These are phyloP conservation scores for Cytospora piceicola DNA, from an alignment of 2,329 filamentous ascomycete genomes.

Conservation along the genomic window DNA sequence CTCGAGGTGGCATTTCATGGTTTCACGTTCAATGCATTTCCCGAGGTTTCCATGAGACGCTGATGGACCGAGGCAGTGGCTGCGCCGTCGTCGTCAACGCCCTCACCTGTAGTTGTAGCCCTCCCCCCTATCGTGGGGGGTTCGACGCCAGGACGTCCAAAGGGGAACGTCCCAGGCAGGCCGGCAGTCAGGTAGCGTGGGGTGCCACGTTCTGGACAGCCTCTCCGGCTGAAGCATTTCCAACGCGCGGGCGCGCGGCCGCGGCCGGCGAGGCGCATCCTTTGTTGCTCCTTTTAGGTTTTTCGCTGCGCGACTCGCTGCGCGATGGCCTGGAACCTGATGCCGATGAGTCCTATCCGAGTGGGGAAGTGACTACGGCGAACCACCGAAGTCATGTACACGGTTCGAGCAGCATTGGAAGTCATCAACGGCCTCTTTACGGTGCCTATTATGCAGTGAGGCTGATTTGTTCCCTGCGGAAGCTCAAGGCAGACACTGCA, in stretches of 20 bases:
- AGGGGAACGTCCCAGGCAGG: not conserved
- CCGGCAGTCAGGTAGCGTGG: not conserved
- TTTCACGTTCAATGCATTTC: no score
- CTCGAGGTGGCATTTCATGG: no score
- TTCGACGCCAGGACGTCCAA: not conserved
- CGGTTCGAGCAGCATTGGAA: not conserved
- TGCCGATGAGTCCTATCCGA: not conserved
- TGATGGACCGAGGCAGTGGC: no score
- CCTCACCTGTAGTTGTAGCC: not conserved
- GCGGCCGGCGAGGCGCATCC: not conserved
- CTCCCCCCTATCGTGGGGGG: no score
- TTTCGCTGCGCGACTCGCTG: not conserved
- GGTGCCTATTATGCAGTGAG: not conserved
- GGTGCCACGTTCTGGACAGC: not conserved
- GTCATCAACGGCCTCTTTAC: not conserved
- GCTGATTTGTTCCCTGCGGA: not conserved
- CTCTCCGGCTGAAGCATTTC: not conserved
- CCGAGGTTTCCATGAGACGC: not conserved
- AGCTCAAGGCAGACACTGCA: conserved; percentile 3
- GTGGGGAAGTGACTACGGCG: not conserved
- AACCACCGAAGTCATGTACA: not conserved
- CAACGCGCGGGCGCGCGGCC: not conserved
- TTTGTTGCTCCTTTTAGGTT: not conserved
- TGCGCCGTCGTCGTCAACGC: not conserved
- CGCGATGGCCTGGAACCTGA: not conserved